Conservation (phyloP, 73 alveolate genomes). For the Diophrys sp. region DNA sequence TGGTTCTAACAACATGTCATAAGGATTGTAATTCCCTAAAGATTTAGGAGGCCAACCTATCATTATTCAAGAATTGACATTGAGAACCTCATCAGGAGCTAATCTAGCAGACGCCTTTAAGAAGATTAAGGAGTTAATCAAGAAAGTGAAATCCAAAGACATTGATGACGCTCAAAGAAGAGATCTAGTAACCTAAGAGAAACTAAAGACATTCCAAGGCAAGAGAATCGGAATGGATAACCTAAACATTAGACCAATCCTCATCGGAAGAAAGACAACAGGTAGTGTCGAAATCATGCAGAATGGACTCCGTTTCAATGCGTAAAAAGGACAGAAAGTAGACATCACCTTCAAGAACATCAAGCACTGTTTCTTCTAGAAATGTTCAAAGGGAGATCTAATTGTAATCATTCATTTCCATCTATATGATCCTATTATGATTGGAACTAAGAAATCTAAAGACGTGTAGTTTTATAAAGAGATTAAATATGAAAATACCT, state of each 20-base stretch:
- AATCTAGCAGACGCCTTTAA: conserved; percentile 49
- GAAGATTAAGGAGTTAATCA: conserved; percentile 76
- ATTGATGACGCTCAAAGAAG: neutral
- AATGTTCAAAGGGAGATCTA: conserved; percentile 85
- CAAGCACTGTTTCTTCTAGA: conserved; percentile 90
- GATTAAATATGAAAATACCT: too few species aligned
- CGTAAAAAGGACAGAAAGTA: conserved; percentile 81
- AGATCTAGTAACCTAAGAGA: neutral
- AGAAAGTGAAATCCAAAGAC: neutral
- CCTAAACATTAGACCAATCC: conserved; percentile 80
- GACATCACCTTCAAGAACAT: conserved; percentile 86
- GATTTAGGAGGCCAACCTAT: conserved; percentile 17
- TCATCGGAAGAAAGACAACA: conserved; percentile 78
- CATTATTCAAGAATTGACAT: conserved; percentile 85
- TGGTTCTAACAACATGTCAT: neutral
- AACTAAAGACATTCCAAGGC: conserved; percentile 14
- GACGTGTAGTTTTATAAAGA: conserved; percentile 93
- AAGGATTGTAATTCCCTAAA: neutral
- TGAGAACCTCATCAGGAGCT: conserved; percentile 58
- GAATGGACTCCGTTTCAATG: conserved; percentile 89
- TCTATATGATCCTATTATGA: conserved; percentile 78
- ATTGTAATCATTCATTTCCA: conserved; percentile 92
- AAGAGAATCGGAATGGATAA: conserved; percentile 78
- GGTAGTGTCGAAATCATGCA: conserved; percentile 88
- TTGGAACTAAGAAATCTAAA: conserved; percentile 83